Evolutionary conservation across 352 stramenopile species (phyloP).

Genomic region (Phytophthora chlamydospora): DNA sequence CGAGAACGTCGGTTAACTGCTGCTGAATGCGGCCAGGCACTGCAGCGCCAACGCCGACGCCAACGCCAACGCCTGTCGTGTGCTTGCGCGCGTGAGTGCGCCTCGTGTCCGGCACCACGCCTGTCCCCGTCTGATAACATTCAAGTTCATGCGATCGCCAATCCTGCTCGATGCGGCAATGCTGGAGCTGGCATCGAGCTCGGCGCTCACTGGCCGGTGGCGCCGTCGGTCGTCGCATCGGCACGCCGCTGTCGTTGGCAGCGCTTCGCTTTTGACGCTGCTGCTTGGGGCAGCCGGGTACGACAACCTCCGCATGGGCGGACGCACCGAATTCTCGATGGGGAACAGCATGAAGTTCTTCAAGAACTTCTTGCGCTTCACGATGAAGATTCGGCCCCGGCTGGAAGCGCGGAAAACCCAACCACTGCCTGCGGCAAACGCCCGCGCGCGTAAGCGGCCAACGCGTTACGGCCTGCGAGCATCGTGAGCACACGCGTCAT

Average conservation of each 20-base stretch:
- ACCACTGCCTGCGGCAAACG: not conserved
- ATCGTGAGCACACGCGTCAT: too few species aligned
- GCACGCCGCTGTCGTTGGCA: not conserved
- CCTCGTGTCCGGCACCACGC: slow-evolving; percentile 18
- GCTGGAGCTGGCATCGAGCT: slow-evolving; percentile 1
- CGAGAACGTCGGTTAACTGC: too few species aligned
- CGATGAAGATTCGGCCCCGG: slow-evolving; percentile 13
- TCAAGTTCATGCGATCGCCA: slow-evolving; percentile 23
- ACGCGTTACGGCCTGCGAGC: too few species aligned
- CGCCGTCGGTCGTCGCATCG: slow-evolving; percentile 25
- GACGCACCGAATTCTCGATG: slow-evolving; percentile 33
- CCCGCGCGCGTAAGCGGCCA: slow-evolving; percentile 4
- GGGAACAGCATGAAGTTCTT: slow-evolving; percentile 2
- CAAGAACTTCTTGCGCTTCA: too few species aligned
- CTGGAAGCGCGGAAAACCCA: slow-evolving; percentile 14
- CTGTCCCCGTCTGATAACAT: slow-evolving; percentile 40
- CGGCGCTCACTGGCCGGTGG: too few species aligned
- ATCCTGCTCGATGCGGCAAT: slow-evolving; percentile 23
- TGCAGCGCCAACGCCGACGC: not conserved
- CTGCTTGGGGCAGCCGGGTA: slow-evolving; percentile 3
- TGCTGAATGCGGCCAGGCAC: too few species aligned
- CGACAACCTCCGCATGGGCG: slow-evolving; percentile 17
- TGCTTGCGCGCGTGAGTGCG: slow-evolving; percentile 4
- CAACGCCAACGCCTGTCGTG: slow-evolving; percentile 9
- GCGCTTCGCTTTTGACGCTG: not conserved